A percentile compares a stretch with the other conserved stretches of the same genome.
Conservation (phyloP, 164 flowering plant species). For the Paratinospora sagittata region DNA sequence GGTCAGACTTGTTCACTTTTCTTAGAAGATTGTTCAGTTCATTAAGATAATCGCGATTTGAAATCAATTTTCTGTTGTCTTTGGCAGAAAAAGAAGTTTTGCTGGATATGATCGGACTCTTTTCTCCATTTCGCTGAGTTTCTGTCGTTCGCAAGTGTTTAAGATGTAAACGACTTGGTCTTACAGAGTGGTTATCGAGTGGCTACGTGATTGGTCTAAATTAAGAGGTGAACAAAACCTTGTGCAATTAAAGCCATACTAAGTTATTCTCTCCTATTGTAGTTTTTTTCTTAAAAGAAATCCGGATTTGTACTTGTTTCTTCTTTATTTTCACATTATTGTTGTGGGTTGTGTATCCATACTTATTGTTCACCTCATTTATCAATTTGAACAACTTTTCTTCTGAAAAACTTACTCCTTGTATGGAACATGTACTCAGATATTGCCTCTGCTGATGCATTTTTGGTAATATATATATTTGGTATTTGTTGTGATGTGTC, state of each 20-base stretch:
- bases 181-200: neutral
- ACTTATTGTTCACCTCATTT: neutral
- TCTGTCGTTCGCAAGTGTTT: neutral
- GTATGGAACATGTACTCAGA: no score
- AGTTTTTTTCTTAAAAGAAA: neutral
- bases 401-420: no score
- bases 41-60: neutral
- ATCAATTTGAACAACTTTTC: neutral
- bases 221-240: neutral
- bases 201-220: neutral
- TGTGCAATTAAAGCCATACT: conserved; percentile 1
- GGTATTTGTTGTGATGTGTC: no score
- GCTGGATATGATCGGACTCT: conserved; percentile 28
- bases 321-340: neutral
- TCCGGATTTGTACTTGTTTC: neutral
- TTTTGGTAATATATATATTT: no score
- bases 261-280: neutral
- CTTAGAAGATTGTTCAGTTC: neutral
- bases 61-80: neutral
- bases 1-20: neutral
- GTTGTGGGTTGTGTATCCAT: neutral
- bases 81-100: conserved; percentile 47
- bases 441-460: no score
- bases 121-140: neutral
- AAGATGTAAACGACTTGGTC: conserved; percentile 7